Conservation (phyloP, 768 basidiomycete species). For the Calvatia gigantea region DNA sequence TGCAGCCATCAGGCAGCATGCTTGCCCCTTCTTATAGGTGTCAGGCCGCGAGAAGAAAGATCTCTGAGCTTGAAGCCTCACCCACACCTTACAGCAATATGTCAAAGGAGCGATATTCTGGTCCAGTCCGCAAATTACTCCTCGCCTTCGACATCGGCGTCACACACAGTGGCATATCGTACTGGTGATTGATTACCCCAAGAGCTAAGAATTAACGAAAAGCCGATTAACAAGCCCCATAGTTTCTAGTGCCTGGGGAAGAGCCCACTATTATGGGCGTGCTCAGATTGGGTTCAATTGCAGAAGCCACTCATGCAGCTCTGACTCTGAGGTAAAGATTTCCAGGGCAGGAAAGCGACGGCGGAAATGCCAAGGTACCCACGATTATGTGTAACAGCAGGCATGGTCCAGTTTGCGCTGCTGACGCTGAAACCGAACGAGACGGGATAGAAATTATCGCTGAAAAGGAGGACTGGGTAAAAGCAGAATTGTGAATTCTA, state of each 20-base stretch:
- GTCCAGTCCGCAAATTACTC: constrained; percentile 8
- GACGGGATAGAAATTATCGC: constrained; percentile 13
- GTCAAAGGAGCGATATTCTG: constrained; percentile 9
- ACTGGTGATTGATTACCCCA: constrained; percentile 9
- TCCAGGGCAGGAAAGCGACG: constrained; percentile 14
- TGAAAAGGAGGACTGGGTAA: constrained; percentile 14
- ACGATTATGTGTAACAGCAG: constrained; percentile 15
- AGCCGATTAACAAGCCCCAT: neutral
- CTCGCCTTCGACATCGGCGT: constrained; percentile 16
- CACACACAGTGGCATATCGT: constrained; percentile 16
- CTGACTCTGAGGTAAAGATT: constrained; percentile 10
- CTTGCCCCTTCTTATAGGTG: no score
- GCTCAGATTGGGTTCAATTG: constrained; percentile 18
- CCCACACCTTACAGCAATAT: neutral
- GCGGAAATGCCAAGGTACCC: constrained; percentile 17
- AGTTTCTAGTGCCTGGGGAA: constrained; percentile 25
- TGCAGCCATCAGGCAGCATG: no score
- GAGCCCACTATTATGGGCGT: constrained; percentile 25
- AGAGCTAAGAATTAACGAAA: constrained; percentile 19
- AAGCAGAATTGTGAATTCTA: constrained; percentile 14
- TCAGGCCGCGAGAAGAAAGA: no score
- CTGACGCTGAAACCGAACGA: constrained; percentile 13
- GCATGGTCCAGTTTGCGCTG: constrained; percentile 10
- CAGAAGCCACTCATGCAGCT: neutral
- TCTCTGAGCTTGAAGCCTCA: no score